Conservation (phyloP, 345 rosid genomes). For the Lumnitzera littorea region DNA sequence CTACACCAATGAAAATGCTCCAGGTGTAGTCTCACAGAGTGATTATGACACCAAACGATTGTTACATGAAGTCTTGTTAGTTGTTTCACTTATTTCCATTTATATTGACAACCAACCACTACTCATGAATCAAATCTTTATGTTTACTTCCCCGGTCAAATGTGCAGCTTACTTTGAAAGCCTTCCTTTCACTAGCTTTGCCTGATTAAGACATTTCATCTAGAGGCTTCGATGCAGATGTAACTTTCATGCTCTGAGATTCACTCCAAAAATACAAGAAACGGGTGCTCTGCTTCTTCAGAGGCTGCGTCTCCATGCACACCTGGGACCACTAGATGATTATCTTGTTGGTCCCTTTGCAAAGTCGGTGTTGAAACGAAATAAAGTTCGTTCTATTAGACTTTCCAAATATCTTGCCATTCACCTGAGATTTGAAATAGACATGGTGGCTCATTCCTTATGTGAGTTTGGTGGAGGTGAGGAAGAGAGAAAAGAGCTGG, state of each 20-base stretch:
- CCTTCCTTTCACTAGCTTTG: slow-evolving; percentile 18
- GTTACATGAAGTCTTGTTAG: too few species aligned
- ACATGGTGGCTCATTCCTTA: slow-evolving; percentile 96
- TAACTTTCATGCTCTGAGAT: slow-evolving; percentile 79
- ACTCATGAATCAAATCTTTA: background rate
- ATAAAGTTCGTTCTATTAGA: slow-evolving; percentile 29
- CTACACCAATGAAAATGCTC: too few species aligned
- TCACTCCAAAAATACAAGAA: slow-evolving; percentile 81
- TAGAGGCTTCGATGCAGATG: slow-evolving; percentile 99
- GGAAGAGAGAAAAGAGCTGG: slow-evolving; percentile 61
- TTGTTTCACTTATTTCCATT: too few species aligned
- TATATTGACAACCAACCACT: too few species aligned
- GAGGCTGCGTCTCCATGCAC: slow-evolving; percentile 50
- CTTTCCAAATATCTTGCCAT: slow-evolving; percentile 71
- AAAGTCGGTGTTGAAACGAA: slow-evolving; percentile 32
- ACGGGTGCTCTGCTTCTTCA: slow-evolving; percentile 65
- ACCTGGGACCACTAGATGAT: slow-evolving; percentile 55
- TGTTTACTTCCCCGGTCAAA: background rate
- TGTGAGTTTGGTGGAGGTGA: slow-evolving; percentile 93
- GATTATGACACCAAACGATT: too few species aligned
- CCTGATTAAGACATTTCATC: slow-evolving; percentile 37
- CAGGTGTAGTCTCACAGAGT: too few species aligned
- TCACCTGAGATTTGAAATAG: slow-evolving; percentile 90
- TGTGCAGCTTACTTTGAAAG: background rate
- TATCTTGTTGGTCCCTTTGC: slow-evolving; percentile 69